phyloP scores from a whole-genome alignment of 2,329 filamentous ascomycete species.

The Colletotrichum tabaci region DNA sequence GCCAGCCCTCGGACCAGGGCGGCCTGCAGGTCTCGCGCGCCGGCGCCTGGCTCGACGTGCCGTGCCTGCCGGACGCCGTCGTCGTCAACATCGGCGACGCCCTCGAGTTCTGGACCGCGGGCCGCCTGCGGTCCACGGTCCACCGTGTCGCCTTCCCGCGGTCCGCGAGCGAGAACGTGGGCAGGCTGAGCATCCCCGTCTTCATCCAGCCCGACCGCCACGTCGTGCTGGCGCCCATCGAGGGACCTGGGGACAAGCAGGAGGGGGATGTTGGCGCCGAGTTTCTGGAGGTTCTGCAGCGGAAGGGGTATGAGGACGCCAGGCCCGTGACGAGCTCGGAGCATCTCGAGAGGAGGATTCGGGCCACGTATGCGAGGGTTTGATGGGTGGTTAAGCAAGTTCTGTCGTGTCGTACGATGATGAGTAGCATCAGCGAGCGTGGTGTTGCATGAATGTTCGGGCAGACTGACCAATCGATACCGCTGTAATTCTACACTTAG shows the following conservation, averaged over 20 bases:
- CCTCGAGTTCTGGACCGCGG: constrained; percentile 90
- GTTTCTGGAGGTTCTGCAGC: constrained; percentile 36
- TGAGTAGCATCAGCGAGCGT: too few relatives aligned
- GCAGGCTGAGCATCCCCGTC: constrained; percentile 39
- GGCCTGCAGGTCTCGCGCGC: constrained; percentile 85
- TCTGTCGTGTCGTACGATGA: too few relatives aligned
- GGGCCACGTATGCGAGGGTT: constrained; percentile 32
- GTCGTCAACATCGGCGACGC: constrained; percentile 82
- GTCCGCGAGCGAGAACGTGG: constrained; percentile 37
- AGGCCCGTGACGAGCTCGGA: constrained; percentile 37
- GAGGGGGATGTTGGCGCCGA: neutral
- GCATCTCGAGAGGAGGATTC: constrained; percentile 39
- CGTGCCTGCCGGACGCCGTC: constrained; percentile 62
- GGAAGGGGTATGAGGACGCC: constrained; percentile 39
- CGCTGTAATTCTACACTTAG: too few relatives aligned
- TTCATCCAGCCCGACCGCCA: constrained; percentile 42
- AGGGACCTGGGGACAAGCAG: neutral
- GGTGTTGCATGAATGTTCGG: too few relatives aligned
- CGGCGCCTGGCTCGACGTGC: constrained; percentile 62
- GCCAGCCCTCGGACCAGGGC: constrained; percentile 79
- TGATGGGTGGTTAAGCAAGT: neutral
- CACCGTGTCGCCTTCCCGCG: constrained; percentile 85
- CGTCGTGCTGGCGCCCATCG: constrained; percentile 37
- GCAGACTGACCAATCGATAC: too few relatives aligned
- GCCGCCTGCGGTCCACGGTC: constrained; percentile 87